Evolutionary conservation across 371 early-diverging fungal genomes (phyloP).

Genomic region (Zychaea mexicana): DNA sequence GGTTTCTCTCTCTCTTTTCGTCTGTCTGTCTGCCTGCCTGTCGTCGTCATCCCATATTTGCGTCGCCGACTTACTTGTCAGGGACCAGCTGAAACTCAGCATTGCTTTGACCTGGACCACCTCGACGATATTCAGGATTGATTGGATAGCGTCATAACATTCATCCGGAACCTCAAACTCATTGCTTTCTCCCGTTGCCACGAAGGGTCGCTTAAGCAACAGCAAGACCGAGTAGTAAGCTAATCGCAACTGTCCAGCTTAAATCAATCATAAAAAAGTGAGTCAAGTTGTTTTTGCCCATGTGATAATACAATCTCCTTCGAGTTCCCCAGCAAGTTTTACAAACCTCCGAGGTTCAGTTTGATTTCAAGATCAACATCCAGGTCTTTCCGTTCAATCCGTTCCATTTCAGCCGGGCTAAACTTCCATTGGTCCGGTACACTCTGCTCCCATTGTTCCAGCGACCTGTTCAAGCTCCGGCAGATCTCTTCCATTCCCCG

Average conservation of each 20-base stretch:
- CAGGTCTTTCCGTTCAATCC: conserved; percentile 15
- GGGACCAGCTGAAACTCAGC: conserved; percentile 34
- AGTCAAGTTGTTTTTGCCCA: too few relatives aligned
- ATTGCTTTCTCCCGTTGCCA: conserved; percentile 8
- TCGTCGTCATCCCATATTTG: background rate
- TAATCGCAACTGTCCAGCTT: conserved; percentile 32
- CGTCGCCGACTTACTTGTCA: conserved; percentile 27
- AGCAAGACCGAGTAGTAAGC: conserved; percentile 25
- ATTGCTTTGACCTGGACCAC: conserved; percentile 16
- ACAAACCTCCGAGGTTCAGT: conserved; percentile 36
- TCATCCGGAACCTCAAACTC: conserved; percentile 15
- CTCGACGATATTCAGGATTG: conserved; percentile 21
- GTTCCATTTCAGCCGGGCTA: conserved; percentile 18
- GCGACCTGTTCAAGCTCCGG: conserved; percentile 19
- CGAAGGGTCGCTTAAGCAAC: conserved; percentile 26
- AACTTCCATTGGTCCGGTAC: conserved; percentile 25
- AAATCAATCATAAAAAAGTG: background rate
- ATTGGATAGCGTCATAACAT: conserved; percentile 22
- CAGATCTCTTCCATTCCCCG: conserved; percentile 25
- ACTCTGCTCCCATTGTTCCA: conserved; percentile 28
- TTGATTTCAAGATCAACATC: conserved; percentile 17
- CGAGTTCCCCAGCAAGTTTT: background rate
- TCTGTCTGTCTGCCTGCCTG: too few relatives aligned
- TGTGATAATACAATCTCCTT: background rate
- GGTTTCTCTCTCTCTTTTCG: too few relatives aligned